Conservation (phyloP, 257 asterid species). For the Nemophila menziesii region DNA sequence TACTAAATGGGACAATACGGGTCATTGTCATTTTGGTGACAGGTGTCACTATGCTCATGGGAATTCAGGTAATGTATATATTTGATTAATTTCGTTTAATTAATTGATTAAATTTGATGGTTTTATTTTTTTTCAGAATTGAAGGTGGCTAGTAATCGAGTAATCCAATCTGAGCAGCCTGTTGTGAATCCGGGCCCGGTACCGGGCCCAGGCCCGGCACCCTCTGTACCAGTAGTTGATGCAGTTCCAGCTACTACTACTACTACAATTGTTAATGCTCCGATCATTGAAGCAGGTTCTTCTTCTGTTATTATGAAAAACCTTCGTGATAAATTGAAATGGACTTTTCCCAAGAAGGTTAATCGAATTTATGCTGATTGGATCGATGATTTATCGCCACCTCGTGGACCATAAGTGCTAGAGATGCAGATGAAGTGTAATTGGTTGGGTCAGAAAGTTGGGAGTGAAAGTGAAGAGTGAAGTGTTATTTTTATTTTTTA, state of each 20-base stretch:
- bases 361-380: conserved; percentile 55
- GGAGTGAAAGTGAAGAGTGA: too few species aligned
- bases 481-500: too few species aligned
- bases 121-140: conserved; percentile 25
- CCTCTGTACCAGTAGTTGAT: conserved; percentile 2
- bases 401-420: too few species aligned
- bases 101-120: too few species aligned
- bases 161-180: conserved; percentile 27
- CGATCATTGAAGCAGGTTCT: conserved; percentile 10
- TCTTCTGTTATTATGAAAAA: too few species aligned
- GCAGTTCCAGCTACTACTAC: conserved; percentile 10
- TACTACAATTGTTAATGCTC: conserved; percentile 10
- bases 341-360: conserved; percentile 43
- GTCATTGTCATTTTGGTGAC: too few species aligned
- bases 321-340: conserved; percentile 22
- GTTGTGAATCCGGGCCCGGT: conserved; percentile 5
- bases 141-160: conserved; percentile 5
- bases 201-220: conserved; percentile 21
- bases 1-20: too few species aligned
- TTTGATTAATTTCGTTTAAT: too few species aligned
- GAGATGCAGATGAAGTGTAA: too few species aligned
- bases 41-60: too few species aligned
- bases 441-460: too few species aligned
- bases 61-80: too few species aligned
- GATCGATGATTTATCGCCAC: conserved; percentile 43